These are phyloP conservation scores for Alternaria gansuensis DNA, from an alignment of 2,329 filamentous ascomycete species.

Conservation along the genomic window DNA sequence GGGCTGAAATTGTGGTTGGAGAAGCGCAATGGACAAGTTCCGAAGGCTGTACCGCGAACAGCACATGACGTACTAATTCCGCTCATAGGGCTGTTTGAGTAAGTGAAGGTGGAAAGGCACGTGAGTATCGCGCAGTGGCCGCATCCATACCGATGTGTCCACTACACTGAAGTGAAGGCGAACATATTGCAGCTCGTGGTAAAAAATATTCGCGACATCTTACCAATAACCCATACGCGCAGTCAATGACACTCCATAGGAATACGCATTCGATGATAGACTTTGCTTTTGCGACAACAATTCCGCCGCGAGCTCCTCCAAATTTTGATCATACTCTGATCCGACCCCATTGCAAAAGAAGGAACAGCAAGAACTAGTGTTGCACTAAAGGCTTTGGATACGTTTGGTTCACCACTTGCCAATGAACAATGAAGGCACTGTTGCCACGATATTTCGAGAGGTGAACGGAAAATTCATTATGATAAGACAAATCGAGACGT, in stretches of 20 bases:
- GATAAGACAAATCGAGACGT: not conserved
- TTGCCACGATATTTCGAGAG: not conserved
- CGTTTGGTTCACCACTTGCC: not conserved
- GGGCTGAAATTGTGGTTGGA: not conserved
- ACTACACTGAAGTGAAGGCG: not conserved
- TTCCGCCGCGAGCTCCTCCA: not conserved
- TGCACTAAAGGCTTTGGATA: not conserved
- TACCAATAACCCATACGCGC: not conserved
- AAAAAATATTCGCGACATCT: no score
- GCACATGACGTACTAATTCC: not conserved
- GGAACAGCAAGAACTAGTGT: not conserved
- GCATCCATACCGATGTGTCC: not conserved
- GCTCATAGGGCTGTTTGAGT: not conserved
- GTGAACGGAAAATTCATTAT: not conserved
- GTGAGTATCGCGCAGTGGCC: not conserved
- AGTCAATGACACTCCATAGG: no score
- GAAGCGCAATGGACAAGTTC: not conserved
- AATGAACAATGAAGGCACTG: not conserved
- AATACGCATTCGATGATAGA: not conserved
- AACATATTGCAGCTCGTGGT: not conserved
- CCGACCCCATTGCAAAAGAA: not conserved
- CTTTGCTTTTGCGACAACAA: not conserved
- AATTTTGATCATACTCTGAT: not conserved
- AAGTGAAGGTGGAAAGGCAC: conserved; percentile 5
- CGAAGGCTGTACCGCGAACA: not conserved